Evolutionary conservation across 75 land plant genomes (phyloP), one percentile per base, ranked within the genome.

Genomic region (Cryptomeria japonica): DNA sequence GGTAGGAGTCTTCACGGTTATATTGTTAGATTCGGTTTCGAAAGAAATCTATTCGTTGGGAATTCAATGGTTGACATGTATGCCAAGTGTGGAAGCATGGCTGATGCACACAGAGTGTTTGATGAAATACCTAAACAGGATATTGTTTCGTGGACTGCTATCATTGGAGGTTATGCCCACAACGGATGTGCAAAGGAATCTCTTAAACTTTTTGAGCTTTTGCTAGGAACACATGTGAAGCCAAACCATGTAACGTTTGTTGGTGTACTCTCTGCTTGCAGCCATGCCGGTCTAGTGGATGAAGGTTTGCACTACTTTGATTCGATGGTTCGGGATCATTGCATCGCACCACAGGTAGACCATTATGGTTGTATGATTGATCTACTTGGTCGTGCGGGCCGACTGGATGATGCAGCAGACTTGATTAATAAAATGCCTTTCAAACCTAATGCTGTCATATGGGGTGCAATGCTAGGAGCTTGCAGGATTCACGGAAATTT

Each of bases 41-140:
- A 80, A 25, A 10, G 85, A 47, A 64, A 89, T 39, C 3, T 88
- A 3, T 91, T 90, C 86, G 90, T 93, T 25, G 91, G 58, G 49
- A 93, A 90, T 53, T 88, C 95, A 22, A 83, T 94, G 39, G 77
- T 91, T 70, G 92, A 93, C 58, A 87, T 92, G 92, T 93, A 93
- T 78, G 64, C 70, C 2, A 83, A 56, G 49, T 86, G 89, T 82
- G 87, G 92, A 8, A 55, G 31, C 47, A 55, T 89, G 7, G 77
- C 31, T 5, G 44, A 88, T 51, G 87, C 91, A 10, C 80, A 49
- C 38, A 15, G 82, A 28, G 87, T 90, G 87, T 87, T 91, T 53
- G 89, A 91, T 31, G 79, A 85, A 76, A 89, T 91, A 61, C 86
- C 84, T 37, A 53, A 87, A 34, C 77, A 56, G 5, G 70, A 86